Conservation (phyloP, 768 basidiomycete species). For the Lenzites betulinus region DNA sequence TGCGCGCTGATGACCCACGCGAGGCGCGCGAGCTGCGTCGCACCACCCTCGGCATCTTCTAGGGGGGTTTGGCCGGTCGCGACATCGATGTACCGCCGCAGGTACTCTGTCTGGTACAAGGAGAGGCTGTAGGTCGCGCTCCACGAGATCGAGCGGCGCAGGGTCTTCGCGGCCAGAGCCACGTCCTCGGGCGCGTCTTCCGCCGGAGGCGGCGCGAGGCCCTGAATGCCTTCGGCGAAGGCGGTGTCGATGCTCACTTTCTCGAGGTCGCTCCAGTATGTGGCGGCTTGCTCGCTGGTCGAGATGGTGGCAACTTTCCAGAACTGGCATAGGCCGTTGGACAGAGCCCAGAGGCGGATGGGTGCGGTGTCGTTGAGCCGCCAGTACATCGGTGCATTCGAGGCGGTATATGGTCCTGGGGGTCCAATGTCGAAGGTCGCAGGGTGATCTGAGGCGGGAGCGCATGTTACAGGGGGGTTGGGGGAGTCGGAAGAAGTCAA, state of each 20-base stretch:
- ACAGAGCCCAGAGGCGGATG: conserved; percentile 59
- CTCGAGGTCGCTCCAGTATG: conserved; percentile 62
- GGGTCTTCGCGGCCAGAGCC: conserved; percentile 43
- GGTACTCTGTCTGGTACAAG: conserved; percentile 67
- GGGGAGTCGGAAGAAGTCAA: conserved; percentile 47
- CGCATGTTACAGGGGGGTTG: conserved; percentile 49
- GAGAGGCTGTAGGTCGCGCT: conserved; percentile 59
- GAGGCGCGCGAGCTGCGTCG: conserved; percentile 46
- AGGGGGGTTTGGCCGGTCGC: conserved; percentile 48
- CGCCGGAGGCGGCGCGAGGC: neutral
- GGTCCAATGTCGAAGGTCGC: conserved; percentile 47
- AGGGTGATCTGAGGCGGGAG: conserved; percentile 45
- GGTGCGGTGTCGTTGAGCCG: conserved; percentile 56
- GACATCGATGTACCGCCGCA: conserved; percentile 52
- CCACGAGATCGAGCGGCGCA: conserved; percentile 67
- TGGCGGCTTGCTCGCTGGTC: conserved; percentile 40
- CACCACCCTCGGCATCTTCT: conserved; percentile 46
- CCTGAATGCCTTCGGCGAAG: conserved; percentile 26
- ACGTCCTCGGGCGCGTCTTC: conserved; percentile 17
- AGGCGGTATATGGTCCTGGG: conserved; percentile 46
- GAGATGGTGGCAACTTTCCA: conserved; percentile 51
- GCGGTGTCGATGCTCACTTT: conserved; percentile 45
- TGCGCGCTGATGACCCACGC: conserved; percentile 61
- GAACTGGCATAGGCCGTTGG: conserved; percentile 52
- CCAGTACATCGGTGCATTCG: conserved; percentile 65